phyloP scores from a whole-genome alignment of 805 yeast genomes.

The Saccharomycopsis microspora region DNA sequence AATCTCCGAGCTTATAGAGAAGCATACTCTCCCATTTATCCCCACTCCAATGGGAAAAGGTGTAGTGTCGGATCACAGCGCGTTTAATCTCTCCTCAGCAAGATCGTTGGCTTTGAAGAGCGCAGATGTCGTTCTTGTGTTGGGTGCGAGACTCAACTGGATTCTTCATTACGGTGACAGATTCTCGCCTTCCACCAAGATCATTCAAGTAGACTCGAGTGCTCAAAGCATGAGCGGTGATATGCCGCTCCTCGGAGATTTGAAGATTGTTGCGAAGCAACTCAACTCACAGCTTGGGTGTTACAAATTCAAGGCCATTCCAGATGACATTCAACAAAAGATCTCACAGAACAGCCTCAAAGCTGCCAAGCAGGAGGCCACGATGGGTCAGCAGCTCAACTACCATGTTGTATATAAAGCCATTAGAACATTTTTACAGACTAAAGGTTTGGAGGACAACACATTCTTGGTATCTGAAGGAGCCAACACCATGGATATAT shows the following conservation, averaged over 20 bases:
- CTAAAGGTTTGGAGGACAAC: slow-evolving; percentile 18
- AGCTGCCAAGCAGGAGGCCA: slow-evolving; percentile 25
- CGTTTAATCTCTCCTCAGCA: slow-evolving; percentile 47
- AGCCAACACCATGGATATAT: slow-evolving; percentile 70
- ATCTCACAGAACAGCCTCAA: slow-evolving; percentile 24
- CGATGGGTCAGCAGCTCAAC: slow-evolving; percentile 24
- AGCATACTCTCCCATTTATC: slow-evolving; percentile 40
- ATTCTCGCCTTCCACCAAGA: slow-evolving; percentile 31
- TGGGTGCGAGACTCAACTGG: slow-evolving; percentile 69
- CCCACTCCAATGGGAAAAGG: slow-evolving; percentile 82
- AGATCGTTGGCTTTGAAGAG: slow-evolving; percentile 44
- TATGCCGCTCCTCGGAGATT: slow-evolving; percentile 34
- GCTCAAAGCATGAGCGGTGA: slow-evolving; percentile 1
- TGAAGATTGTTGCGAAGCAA: slow-evolving; percentile 17
- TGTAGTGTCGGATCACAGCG: slow-evolving; percentile 38
- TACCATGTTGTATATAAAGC: slow-evolving; percentile 45
- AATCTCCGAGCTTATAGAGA: slow-evolving; percentile 30
- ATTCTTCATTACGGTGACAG: slow-evolving; percentile 57
- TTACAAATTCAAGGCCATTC: slow-evolving; percentile 21
- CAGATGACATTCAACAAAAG: slow-evolving; percentile 20
- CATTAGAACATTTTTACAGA: slow-evolving; percentile 29
- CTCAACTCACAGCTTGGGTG: slow-evolving; percentile 4
- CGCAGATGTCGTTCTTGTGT: slow-evolving; percentile 47
- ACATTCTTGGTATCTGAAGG: slow-evolving; percentile 51
- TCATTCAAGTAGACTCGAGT: slow-evolving; percentile 38